phyloP scores from a whole-genome alignment of 2,329 filamentous ascomycete genomes.

The Calonectria hawksworthii region DNA sequence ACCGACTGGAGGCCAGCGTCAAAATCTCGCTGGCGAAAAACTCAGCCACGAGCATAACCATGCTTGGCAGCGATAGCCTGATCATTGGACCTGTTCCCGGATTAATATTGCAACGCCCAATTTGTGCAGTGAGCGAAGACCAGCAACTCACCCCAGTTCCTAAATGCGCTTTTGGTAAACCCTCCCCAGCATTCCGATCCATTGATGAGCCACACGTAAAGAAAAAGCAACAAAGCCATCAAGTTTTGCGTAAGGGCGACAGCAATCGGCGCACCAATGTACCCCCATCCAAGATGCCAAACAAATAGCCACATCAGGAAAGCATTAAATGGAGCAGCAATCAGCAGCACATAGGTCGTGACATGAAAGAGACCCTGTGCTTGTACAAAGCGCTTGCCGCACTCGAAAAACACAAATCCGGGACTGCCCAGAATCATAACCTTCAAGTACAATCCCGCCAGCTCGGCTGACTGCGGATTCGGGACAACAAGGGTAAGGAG shows the following conservation, averaged over 20 bases:
- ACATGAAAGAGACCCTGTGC: conserved; percentile 86
- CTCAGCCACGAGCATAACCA: conserved; percentile 95
- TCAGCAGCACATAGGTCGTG: conserved; percentile 80
- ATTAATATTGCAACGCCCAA: neutral
- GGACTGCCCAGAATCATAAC: conserved; percentile 81
- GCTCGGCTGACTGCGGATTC: conserved; percentile 71
- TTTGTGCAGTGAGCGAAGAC: neutral
- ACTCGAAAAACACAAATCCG: conserved; percentile 82
- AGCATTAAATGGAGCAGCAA: conserved; percentile 82
- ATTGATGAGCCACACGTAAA: conserved; percentile 81
- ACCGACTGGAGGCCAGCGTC: conserved; percentile 82
- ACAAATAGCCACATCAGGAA: conserved; percentile 85
- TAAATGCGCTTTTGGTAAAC: conserved; percentile 77
- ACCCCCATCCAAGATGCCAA: conserved; percentile 77
- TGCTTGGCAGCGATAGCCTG: conserved; percentile 85
- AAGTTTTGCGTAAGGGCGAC: conserved; percentile 84
- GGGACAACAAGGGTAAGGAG: conserved; percentile 67
- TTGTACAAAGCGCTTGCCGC: conserved; percentile 84
- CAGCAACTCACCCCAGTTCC: conserved; percentile 73
- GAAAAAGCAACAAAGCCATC: conserved; percentile 80
- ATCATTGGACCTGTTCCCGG: conserved; percentile 71
- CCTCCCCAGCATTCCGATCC: conserved; percentile 88
- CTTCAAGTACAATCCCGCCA: conserved; percentile 80
- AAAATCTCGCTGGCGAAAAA: conserved; percentile 93
- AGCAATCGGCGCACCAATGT: conserved; percentile 85